Conservation (phyloP, 192 early-diverging fungal genomes). For the Entrophospora sp. region DNA sequence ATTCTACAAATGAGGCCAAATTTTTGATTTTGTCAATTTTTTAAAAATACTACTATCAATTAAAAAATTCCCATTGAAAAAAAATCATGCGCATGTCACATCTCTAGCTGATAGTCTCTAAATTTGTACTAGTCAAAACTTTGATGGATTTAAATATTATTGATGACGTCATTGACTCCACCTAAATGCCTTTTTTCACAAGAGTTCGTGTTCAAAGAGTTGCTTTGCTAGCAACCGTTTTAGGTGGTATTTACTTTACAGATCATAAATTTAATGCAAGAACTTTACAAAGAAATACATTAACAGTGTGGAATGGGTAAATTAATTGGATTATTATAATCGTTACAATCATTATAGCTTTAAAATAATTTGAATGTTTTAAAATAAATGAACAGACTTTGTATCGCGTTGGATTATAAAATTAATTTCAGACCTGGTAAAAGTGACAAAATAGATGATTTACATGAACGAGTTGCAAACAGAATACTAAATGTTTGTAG, state of each 20-base stretch:
- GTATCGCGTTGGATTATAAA: slow-evolving; percentile 67
- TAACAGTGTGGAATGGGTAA: slow-evolving; percentile 44
- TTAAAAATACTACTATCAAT: too few relatives aligned
- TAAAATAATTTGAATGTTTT: background rate
- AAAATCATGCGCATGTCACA: too few relatives aligned
- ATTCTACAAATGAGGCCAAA: too few relatives aligned
- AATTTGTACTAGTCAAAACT: too few relatives aligned
- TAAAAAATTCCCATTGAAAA: too few relatives aligned
- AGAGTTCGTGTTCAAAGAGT: slow-evolving; percentile 14
- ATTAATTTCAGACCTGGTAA: slow-evolving; percentile 66
- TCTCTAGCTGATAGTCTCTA: too few relatives aligned
- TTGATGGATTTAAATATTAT: too few relatives aligned
- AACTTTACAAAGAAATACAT: slow-evolving; percentile 34
- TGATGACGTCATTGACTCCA: too few relatives aligned
- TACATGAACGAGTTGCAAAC: slow-evolving; percentile 67
- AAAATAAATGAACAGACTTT: slow-evolving; percentile 19
- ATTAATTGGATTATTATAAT: too few relatives aligned
- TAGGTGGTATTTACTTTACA: slow-evolving; percentile 30
- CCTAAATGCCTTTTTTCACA: slow-evolving; percentile 16
- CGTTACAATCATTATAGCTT: background rate
- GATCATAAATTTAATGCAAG: slow-evolving; percentile 42
- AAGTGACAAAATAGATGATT: slow-evolving; percentile 48
- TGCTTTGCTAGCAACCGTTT: slow-evolving; percentile 16
- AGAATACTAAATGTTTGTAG: slow-evolving; percentile 68
- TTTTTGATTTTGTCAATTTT: too few relatives aligned